Base-by-base conservation (phyloP, 164 flowering plant genomes). In the Dillenia turbinata region DNA sequence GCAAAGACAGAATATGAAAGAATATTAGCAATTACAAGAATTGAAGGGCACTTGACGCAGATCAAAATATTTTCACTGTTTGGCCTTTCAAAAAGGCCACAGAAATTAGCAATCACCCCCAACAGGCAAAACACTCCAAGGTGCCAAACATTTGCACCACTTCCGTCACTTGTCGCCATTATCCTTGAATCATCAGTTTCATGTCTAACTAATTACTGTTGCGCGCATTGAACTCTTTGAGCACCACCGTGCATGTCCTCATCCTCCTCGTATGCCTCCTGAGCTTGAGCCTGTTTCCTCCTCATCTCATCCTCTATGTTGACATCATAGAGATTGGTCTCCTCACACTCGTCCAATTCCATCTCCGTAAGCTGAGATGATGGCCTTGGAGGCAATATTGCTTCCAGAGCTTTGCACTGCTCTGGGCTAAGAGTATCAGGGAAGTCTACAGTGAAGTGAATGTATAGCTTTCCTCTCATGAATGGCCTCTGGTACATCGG, bases 331-430 rank as follows among this genome's bases (percentile, higher is more conserved):
- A 92, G 62, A 0, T 94, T 89, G 0, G 96, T 92, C 79, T 92
- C 98, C 75, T 92, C 98, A 44, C 97, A 92, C 69, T 92, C 94
- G 14, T 89, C 97, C 16, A 92, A 54, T 78, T 89, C 93, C 90
- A 80, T 87, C 75, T 89, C 97, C 0, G 85, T 73, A 46, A 86
- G 12, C 74, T 78, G 75, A 11, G 66, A 57, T 10, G 76, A 63
- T 0, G 86, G 62, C 73, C 69, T 85, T 2, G 83, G 71, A 1
- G 95, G 91, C 40, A 91, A 73, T 2, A 87, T 74, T 0, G 70
- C 74, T 68, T 80, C 88, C 33, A 91, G 47, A 0, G 86, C 83
- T 66, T 72, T 75, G 59, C 82, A 77, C 77, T 91, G 96, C 8
- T 86, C 96, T 2, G 74, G 76, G 44, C 70, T 69, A 59, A 91